A percentile compares a stretch with the other conserved stretches of the same genome.
Evolutionary conservation across 257 asterid genomes (phyloP).

Genomic region (Solanum arcanum): DNA sequence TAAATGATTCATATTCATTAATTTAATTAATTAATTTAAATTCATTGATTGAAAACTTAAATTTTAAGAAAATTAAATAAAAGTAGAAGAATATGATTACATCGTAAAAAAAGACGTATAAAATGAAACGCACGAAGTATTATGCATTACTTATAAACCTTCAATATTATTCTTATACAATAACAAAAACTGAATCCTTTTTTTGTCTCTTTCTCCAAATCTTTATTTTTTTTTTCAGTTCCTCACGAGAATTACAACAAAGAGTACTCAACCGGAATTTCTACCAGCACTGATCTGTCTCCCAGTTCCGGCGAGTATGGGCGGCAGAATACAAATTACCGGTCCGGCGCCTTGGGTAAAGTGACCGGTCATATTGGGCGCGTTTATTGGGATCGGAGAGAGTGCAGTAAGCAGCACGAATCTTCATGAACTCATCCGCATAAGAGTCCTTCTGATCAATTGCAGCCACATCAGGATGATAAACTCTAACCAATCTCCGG

Average conservation of each 20-base stretch:
- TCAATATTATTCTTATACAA: not conserved
- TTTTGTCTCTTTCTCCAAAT: not conserved
- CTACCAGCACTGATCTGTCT: conserved; percentile 19
- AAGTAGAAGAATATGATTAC: too few relatives aligned
- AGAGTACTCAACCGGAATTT: not conserved
- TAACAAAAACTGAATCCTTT: not conserved
- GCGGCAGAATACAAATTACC: not conserved
- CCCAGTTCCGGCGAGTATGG: conserved; percentile 3
- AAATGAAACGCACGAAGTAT: too few relatives aligned
- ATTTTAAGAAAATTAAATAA: too few relatives aligned
- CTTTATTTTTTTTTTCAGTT: not conserved
- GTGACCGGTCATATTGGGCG: not conserved
- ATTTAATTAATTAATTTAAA: too few relatives aligned
- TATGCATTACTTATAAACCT: not conserved
- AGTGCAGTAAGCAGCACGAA: conserved; percentile 4
- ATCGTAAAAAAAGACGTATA: too few relatives aligned
- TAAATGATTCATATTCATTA: too few relatives aligned
- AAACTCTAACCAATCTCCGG: conserved; percentile 3
- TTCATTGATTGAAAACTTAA: too few relatives aligned
- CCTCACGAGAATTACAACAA: not conserved
- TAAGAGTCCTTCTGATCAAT: not conserved
- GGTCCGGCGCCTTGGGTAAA: not conserved
- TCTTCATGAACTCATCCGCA: conserved; percentile 1
- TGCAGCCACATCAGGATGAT: conserved; percentile 8
- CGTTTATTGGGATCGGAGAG: conserved; percentile 5